Evolutionary conservation across 1,284 basidiomycete species (phyloP).

Genomic region (Singerocomus inundabilis): DNA sequence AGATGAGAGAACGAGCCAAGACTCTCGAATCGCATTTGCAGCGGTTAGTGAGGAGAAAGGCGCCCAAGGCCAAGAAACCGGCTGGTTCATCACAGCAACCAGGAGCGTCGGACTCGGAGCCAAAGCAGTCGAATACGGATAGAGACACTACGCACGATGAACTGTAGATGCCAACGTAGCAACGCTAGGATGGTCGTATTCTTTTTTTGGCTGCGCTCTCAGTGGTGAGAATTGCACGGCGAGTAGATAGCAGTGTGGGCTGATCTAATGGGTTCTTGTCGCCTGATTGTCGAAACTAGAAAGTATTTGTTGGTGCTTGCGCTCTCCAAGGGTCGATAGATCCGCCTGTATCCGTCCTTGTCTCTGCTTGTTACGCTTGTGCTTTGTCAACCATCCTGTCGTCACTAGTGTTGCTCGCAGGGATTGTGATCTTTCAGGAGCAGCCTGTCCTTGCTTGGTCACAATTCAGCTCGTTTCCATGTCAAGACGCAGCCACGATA

Average conservation of each 20-base stretch:
- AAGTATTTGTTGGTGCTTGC: conserved; percentile 33
- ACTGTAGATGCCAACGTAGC: conserved; percentile 21
- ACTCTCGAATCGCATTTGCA: conserved; percentile 73
- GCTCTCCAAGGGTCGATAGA: not conserved
- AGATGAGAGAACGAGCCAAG: conserved; percentile 81
- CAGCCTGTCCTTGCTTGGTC: conserved; percentile 5
- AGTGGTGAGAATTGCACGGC: too few relatives aligned
- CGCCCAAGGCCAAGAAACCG: conserved; percentile 52
- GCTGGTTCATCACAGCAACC: conserved; percentile 15
- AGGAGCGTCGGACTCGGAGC: conserved; percentile 19
- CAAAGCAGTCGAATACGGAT: conserved; percentile 16
- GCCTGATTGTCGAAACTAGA: not conserved
- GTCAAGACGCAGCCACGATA: conserved; percentile 70
- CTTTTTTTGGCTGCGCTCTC: not conserved
- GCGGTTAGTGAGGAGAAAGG: conserved; percentile 64
- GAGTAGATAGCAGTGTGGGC: too few relatives aligned
- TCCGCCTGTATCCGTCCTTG: not conserved
- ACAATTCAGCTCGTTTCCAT: conserved; percentile 31
- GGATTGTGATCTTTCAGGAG: conserved; percentile 6
- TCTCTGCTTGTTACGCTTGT: not conserved
- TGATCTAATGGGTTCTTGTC: too few relatives aligned
- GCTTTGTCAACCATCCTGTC: not conserved
- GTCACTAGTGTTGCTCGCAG: not conserved
- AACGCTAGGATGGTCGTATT: not conserved
- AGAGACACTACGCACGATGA: conserved; percentile 29